Base-by-base conservation (phyloP, 192 early-diverging fungal genomes). In the Chytriomyces hyalinus region DNA sequence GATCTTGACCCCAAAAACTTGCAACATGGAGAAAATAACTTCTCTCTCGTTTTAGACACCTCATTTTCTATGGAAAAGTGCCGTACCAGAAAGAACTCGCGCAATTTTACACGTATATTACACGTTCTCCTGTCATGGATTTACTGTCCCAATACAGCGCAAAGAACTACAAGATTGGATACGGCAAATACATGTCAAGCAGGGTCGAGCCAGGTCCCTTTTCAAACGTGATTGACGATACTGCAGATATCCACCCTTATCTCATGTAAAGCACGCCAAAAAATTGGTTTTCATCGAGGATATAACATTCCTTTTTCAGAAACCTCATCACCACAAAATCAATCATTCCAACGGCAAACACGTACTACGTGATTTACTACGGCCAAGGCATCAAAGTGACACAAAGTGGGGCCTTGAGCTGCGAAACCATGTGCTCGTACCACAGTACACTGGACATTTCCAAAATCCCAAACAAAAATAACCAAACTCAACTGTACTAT, bases 21-120 rank as follows among this genome's bases (percentile, higher is more conserved):
- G 24, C 24, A 26, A 26, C 13, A 57, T 57, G 2, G 53, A 3
- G 20, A 57, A 57, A 57, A 20, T 20, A 13, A 57, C 20, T 57
- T n/a, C 13, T n/a, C 53, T 36, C 36, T 20, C 15, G 13, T 57
- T 20, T n/a, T 20, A 57, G 53, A 5, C 47, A 70, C 17, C 75
- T 69, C 61, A 72, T 81, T 20, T 81, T 20, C 22, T 77, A 72
- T 24, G 80, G 80, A 6, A 44, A 50, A 36, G 63, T 47, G 11
- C 6, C 43, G 6, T 77, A 78, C 62, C 22, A 59, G n/a, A 45
- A 60, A 53, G 17, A 78, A 22, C 68, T 79, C 70, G n/a, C 53
- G 6, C 15, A 17, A 6, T 81, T 81, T 65, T 81, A 81, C 70
- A 15, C 67, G 7, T 43, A 24, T 13, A 53, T 81, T n/a, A 17